Evolutionary conservation across 2,329 filamentous ascomycete species (phyloP).

Genomic region (Pseudogymnoascus sp.): DNA sequence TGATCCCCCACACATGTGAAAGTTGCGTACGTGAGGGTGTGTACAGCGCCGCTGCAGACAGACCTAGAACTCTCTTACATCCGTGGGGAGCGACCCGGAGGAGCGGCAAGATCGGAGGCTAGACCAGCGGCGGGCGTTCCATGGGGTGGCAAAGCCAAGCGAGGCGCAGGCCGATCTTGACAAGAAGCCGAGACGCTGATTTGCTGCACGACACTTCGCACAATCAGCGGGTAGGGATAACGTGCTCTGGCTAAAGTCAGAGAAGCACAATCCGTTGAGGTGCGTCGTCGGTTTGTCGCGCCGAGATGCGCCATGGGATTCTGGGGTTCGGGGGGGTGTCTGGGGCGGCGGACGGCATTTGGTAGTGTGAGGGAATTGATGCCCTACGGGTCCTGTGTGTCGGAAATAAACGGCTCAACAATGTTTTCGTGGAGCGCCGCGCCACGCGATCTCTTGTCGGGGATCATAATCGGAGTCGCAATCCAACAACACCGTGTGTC

Average conservation of each 20-base stretch:
- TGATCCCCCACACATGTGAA: background rate
- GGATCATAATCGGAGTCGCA: background rate
- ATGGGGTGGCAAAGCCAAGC: slow-evolving; percentile 7
- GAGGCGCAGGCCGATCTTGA: slow-evolving; percentile 4
- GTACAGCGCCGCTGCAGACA: background rate
- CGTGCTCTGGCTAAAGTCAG: slow-evolving; percentile 4
- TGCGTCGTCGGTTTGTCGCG: slow-evolving; percentile 7
- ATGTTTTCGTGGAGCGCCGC: slow-evolving; percentile 1
- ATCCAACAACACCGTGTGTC: background rate
- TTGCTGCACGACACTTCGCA: background rate
- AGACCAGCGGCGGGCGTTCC: background rate
- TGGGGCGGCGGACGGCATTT: slow-evolving; percentile 4
- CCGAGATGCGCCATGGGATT: background rate
- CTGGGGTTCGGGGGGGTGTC: background rate
- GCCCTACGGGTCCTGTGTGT: slow-evolving; percentile 1
- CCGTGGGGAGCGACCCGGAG: background rate
- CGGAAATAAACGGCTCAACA: slow-evolving; percentile 8
- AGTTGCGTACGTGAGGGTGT: background rate
- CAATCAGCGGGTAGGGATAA: slow-evolving; percentile 1
- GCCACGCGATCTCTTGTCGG: background rate
- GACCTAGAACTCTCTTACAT: background rate
- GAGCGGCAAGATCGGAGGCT: slow-evolving; percentile 4
- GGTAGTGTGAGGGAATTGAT: slow-evolving; percentile 8
- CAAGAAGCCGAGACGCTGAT: slow-evolving; percentile 1
- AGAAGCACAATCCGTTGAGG: background rate